Conservation (phyloP, 2,329 filamentous ascomycete species). For the Pochonia chlamydosporia region DNA sequence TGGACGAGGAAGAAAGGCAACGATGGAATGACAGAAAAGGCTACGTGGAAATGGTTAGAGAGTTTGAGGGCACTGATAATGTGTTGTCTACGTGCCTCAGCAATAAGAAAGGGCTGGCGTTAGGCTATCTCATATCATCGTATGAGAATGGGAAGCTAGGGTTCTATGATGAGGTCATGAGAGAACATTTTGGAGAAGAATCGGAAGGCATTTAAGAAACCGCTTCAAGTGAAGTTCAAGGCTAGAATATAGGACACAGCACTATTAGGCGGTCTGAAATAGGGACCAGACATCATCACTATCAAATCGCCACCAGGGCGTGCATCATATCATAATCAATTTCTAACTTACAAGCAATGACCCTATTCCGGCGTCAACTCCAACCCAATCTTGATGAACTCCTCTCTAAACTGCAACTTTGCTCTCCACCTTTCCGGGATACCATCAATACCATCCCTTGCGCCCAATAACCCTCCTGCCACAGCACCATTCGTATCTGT, state of each 20-base stretch:
- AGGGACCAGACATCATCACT: too few relatives aligned
- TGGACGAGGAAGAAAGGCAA: background rate
- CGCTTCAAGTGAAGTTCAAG: too few relatives aligned
- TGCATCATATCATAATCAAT: too few relatives aligned
- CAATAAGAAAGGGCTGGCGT: background rate
- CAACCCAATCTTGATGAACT: conserved; percentile 24
- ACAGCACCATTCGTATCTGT: conserved; percentile 43
- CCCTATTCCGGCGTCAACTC: background rate
- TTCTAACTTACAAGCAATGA: too few relatives aligned
- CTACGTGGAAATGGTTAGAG: background rate
- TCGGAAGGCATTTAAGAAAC: too few relatives aligned
- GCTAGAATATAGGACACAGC: too few relatives aligned
- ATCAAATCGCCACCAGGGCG: too few relatives aligned
- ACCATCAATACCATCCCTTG: conserved; percentile 33
- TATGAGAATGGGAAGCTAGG: background rate
- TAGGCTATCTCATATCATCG: background rate
- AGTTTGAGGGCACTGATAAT: background rate
- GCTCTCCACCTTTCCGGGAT: conserved; percentile 36
- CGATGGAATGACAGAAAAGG: background rate
- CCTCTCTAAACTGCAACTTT: conserved; percentile 31
- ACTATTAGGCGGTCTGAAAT: too few relatives aligned
- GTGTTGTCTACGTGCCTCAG: background rate
- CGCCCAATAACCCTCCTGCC: conserved; percentile 38
- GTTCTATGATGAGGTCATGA: background rate
- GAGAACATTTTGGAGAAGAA: too few relatives aligned